phyloP scores from a whole-genome alignment of 768 basidiomycete genomes.

The Trametes elegans region DNA sequence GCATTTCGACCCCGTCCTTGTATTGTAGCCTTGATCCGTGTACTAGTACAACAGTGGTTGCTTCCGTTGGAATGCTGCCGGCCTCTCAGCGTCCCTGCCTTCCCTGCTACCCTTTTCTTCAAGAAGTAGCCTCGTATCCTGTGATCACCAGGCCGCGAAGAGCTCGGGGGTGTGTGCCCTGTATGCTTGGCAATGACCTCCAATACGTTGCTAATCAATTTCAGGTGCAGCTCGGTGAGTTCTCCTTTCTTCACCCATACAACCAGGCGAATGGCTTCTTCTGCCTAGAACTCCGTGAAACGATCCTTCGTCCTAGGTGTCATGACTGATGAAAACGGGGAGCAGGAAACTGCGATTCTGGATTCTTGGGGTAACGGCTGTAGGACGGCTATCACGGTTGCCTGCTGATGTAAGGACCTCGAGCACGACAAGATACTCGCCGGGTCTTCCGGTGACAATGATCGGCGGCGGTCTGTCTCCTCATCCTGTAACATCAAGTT shows the following conservation, averaged over 20 bases:
- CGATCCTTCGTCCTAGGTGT: neutral
- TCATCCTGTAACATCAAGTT: too few species aligned
- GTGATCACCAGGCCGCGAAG: too few species aligned
- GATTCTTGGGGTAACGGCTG: neutral
- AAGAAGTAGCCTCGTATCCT: too few species aligned
- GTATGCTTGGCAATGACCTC: neutral
- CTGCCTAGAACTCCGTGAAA: constrained; percentile 1
- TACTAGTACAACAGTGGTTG: neutral
- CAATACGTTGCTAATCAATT: constrained; percentile 6
- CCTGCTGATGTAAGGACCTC: too few species aligned
- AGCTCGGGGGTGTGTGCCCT: too few species aligned
- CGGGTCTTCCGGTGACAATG: too few species aligned
- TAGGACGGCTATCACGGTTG: too few species aligned
- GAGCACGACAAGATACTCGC: too few species aligned
- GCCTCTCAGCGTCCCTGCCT: too few species aligned
- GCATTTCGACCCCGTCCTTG: neutral
- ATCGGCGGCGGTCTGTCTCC: too few species aligned
- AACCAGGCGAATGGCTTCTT: constrained; percentile 11
- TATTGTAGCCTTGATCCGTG: neutral
- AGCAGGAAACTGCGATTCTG: neutral
- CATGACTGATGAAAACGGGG: constrained; percentile 2
- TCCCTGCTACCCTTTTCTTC: too few species aligned
- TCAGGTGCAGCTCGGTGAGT: constrained; percentile 15
- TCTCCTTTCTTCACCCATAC: constrained; percentile 5
- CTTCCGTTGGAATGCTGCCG: too few species aligned